Conservation (phyloP, 2,329 filamentous ascomycete species). For the Xylaria sp. region DNA sequence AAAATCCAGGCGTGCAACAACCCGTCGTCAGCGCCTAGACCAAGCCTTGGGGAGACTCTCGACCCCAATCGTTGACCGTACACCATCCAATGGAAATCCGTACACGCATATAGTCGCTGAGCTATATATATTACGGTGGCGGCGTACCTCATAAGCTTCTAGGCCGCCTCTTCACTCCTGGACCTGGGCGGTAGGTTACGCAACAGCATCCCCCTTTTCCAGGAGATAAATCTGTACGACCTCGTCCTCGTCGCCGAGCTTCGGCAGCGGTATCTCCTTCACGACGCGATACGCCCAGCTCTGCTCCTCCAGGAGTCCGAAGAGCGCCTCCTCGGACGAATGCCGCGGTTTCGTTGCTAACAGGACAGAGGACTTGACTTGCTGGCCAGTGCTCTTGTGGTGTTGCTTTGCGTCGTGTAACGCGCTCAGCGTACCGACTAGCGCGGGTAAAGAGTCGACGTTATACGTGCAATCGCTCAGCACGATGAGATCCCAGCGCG, state of each 20-base stretch:
- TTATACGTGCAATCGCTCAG: conserved; percentile 60
- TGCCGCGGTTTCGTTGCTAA: conserved; percentile 54
- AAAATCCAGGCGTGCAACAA: no score
- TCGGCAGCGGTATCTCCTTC: conserved; percentile 41
- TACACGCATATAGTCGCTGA: neutral
- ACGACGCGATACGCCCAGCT: conserved; percentile 43
- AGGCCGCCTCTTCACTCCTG: no score
- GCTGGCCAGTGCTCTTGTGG: conserved; percentile 4
- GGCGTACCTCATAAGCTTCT: neutral
- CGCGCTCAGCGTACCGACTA: conserved; percentile 49
- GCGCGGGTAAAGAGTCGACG: conserved; percentile 48
- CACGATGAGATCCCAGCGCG: conserved; percentile 48
- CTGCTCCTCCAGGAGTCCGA: conserved; percentile 40
- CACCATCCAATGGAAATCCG: neutral
- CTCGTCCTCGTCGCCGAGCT: conserved; percentile 41
- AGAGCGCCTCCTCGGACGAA: conserved; percentile 46
- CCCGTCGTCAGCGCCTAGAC: no score
- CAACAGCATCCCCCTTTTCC: conserved; percentile 29
- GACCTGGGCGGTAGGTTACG: neutral
- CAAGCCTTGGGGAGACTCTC: no score
- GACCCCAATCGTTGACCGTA: no score
- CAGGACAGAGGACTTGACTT: conserved; percentile 39
- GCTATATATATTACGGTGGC: neutral
- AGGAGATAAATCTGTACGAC: conserved; percentile 50
- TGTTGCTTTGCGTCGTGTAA: conserved; percentile 38